Conservation (phyloP, 2,329 filamentous ascomycete genomes). For the Knufia petricola region DNA sequence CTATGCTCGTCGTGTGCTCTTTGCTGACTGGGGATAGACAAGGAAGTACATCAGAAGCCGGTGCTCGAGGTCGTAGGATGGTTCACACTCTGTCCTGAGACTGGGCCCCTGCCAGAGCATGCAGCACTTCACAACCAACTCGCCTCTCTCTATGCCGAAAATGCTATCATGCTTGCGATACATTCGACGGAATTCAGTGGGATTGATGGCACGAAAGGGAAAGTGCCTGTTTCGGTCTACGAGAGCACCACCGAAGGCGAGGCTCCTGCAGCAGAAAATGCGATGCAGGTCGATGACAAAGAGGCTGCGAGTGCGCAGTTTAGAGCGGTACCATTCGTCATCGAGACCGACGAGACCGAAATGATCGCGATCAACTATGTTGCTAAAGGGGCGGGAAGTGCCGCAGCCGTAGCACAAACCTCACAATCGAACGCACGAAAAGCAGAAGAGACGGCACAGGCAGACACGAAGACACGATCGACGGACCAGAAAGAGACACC, state of each 20-base stretch:
- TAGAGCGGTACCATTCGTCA: slow-evolving; percentile 70
- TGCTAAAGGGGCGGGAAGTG: slow-evolving; percentile 72
- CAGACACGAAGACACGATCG: slow-evolving; percentile 4
- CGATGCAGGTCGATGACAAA: slow-evolving; percentile 63
- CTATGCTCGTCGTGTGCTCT: background rate
- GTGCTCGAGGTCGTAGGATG: slow-evolving; percentile 81
- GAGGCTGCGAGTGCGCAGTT: slow-evolving; percentile 56
- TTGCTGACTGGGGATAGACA: slow-evolving; percentile 48
- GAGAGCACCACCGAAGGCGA: slow-evolving; percentile 74
- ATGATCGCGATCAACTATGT: slow-evolving; percentile 97
- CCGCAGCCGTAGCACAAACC: slow-evolving; percentile 40
- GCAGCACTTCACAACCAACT: slow-evolving; percentile 72
- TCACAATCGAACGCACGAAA: slow-evolving; percentile 9
- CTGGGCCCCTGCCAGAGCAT: slow-evolving; percentile 58
- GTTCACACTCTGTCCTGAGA: slow-evolving; percentile 68
- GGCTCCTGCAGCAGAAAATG: slow-evolving; percentile 40
- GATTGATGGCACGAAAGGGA: slow-evolving; percentile 56
- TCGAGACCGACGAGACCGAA: slow-evolving; percentile 91
- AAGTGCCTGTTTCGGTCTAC: slow-evolving; percentile 82
- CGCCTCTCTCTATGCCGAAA: slow-evolving; percentile 59
- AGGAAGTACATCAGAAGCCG: slow-evolving; percentile 75
- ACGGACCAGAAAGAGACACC: slow-evolving; percentile 24
- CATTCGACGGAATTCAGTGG: slow-evolving; percentile 53
- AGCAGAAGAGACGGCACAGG: slow-evolving; percentile 15
- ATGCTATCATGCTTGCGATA: slow-evolving; percentile 79